phyloP scores from a whole-genome alignment of 352 stramenopile genomes.

The Plasmopara muralis region DNA sequence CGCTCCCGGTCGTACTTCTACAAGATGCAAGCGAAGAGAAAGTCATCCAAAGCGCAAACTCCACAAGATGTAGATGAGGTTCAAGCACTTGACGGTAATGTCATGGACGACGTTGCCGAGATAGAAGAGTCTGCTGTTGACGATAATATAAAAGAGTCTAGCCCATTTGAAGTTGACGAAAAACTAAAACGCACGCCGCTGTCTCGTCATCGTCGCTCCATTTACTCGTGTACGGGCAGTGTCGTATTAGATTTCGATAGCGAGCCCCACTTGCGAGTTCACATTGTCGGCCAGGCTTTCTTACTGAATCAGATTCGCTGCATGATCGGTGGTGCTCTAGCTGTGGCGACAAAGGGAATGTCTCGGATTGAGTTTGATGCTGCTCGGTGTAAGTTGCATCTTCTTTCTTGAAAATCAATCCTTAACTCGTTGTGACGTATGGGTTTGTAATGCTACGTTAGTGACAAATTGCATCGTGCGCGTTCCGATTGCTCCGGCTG shows the following conservation, averaged over 20 bases:
- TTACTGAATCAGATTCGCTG: conserved; percentile 88
- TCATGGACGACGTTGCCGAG: conserved; percentile 9
- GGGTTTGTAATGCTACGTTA: conserved; percentile 12
- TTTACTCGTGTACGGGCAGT: conserved; percentile 71
- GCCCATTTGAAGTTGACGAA: conserved; percentile 37
- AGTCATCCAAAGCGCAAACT: conserved; percentile 16
- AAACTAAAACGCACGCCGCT: conserved; percentile 47
- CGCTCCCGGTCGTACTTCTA: conserved; percentile 76
- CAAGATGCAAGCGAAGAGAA: conserved; percentile 48
- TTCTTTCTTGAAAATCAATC: no score
- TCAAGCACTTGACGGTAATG: conserved; percentile 9
- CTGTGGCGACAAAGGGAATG: conserved; percentile 73
- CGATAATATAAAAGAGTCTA: conserved; percentile 18
- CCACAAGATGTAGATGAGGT: conserved; percentile 7
- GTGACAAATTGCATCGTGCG: conserved; percentile 73
- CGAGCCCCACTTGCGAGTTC: conserved; percentile 61
- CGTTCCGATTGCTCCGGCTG: conserved; percentile 82
- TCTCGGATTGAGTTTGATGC: conserved; percentile 57
- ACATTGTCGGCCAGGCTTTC: conserved; percentile 79
- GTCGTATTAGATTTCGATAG: conserved; percentile 54
- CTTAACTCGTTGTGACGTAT: neutral
- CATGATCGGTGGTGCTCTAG: conserved; percentile 84
- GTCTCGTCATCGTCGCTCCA: conserved; percentile 58
- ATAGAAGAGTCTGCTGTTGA: conserved; percentile 11
- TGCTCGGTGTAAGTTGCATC: conserved; percentile 41